Conservation (phyloP, 2,329 filamentous ascomycete species). For the Aspergillus sp. region DNA sequence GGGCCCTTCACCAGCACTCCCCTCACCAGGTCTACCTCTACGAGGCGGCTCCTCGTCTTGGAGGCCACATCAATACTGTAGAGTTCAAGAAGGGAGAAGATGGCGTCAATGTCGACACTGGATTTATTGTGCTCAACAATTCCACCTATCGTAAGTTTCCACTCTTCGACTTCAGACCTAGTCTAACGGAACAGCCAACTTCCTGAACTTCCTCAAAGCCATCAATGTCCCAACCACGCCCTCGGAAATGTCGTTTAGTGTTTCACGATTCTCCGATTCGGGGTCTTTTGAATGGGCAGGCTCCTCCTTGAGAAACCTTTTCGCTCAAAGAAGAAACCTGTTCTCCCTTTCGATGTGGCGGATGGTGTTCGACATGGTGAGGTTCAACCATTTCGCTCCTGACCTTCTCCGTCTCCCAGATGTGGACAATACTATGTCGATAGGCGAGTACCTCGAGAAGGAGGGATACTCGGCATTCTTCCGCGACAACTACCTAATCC, state of each 20-base stretch:
- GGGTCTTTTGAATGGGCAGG: constrained; percentile 9
- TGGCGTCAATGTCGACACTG: constrained; percentile 6
- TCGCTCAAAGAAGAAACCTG: constrained; percentile 1
- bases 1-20: constrained; percentile 7
- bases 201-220: constrained; percentile 2
- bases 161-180: not conserved
- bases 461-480: constrained; percentile 4
- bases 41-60: constrained; percentile 4
- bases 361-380: constrained; percentile 9
- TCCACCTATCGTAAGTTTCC: constrained; percentile 7
- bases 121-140: constrained; percentile 9
- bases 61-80: constrained; percentile 9
- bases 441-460: constrained; percentile 8
- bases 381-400: constrained; percentile 7
- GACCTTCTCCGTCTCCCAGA: not conserved
- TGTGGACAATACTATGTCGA: not conserved
- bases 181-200: constrained; percentile 1
- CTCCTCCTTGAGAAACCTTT: not conserved
- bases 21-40: constrained; percentile 5
- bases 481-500: constrained; percentile 6
- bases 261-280: not conserved
- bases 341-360: constrained; percentile 8
- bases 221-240: constrained; percentile 3
- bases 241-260: constrained; percentile 10
- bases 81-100: not conserved